Base-by-base conservation (phyloP, 805 yeast species). In the Myxozyma melibiosi region DNA sequence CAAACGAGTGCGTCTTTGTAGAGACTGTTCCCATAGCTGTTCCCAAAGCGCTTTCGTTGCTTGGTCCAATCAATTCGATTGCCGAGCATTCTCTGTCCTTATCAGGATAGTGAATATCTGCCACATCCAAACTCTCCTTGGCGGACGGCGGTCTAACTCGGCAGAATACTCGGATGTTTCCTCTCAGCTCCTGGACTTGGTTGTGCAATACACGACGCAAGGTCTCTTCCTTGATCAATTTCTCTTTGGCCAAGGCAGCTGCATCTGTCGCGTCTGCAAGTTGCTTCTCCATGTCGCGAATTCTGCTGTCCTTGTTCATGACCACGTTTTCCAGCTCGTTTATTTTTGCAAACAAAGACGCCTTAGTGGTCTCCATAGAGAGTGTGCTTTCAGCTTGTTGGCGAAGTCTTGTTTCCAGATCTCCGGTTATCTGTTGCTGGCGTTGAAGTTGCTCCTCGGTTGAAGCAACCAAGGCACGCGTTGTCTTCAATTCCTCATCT, bases 91-190 rank as follows among this genome's bases (percentile, higher is more conserved):
- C 73, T 2, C 40, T 40, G 16, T 63, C 66, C 30, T 59, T 47
- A 48, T 71, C 75, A 1, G 74, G 73, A 49, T 52, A 70, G n/a
- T 49, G 38, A n/a, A 79, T 67, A 14, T 70, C 70, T 4, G 72
- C 66, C 2, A 65, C 55, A 11, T 67, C 69, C 5, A 27, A 42
- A 50, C 18, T 37, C 37, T 68, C 66, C 4, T 45, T 51, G 31
- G 65, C 64, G 41, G 66, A 65, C 64, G 65, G 73, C 0, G 97
- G 97, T 53, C 95, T 78, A 4, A 92, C 77, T 37, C 99, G 78
- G 68, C 97, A 92, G 66, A 85, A 89, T 0, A 92, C 97, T 45
- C 98, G 74, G 33, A 94, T 90, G 66, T 90, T 94, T 0, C 99
- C 98, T 70, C 90, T 88, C 37, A 92, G 70, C 58, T 89, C 96